These are phyloP conservation scores for Globisporangium alternatum DNA, from an alignment of 352 stramenopile species.

Conservation along the genomic window DNA sequence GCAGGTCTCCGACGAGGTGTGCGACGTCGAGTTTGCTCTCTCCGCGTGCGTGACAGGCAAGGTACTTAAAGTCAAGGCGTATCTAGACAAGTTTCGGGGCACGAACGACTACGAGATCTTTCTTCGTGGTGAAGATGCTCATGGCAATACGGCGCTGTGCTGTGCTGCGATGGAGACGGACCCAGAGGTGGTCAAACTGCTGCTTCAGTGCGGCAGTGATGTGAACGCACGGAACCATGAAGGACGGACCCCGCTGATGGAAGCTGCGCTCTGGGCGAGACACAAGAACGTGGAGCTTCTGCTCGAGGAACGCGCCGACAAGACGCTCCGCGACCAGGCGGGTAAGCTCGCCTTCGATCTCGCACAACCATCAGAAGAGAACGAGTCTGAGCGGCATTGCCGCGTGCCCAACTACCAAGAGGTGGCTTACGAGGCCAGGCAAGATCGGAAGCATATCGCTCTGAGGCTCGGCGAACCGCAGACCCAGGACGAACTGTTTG, in stretches of 20 bases:
- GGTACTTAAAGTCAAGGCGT: neutral
- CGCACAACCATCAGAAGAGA: neutral
- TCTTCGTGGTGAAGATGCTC: neutral
- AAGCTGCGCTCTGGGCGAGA: constrained; percentile 1
- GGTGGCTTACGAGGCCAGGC: neutral
- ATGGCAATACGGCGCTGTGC: neutral
- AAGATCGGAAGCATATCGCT: neutral
- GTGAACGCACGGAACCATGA: constrained; percentile 2
- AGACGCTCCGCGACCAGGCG: neutral
- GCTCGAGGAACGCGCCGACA: neutral
- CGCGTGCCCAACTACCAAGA: neutral
- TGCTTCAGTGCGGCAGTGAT: neutral
- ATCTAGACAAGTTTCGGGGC: constrained; percentile 1
- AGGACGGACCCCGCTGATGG: constrained; percentile 1
- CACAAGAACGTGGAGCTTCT: neutral
- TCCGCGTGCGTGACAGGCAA: neutral
- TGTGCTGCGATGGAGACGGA: neutral
- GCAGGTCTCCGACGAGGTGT: neutral
- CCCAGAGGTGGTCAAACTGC: neutral
- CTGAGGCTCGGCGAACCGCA: neutral
- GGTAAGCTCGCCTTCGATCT: constrained; percentile 2
- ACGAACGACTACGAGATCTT: constrained; percentile 3
- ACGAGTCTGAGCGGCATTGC: neutral
- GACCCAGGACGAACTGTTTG: neutral
- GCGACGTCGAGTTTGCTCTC: neutral